phyloP scores from a whole-genome alignment of 257 asterid genomes.

The Cruciata laevipes region DNA sequence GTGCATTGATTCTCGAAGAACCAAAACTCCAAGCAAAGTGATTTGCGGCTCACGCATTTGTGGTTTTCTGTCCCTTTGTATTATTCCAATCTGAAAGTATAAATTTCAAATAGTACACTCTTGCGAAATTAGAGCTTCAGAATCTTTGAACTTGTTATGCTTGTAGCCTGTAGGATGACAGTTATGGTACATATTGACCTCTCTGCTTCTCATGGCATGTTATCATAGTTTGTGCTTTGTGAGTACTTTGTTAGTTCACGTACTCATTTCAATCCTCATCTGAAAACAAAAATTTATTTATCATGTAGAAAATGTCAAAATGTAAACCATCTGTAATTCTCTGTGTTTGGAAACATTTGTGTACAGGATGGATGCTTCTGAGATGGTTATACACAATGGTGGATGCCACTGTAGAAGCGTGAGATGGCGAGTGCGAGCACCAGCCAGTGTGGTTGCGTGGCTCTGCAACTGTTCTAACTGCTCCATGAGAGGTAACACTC shows the following conservation, averaged over 20 bases:
- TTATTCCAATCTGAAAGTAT: neutral
- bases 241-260: neutral
- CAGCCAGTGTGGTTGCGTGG: conserved; percentile 60
- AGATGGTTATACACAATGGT: conserved; percentile 50
- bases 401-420: conserved; percentile 83
- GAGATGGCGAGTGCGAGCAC: conserved; percentile 63
- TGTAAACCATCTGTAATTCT: neutral
- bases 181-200: neutral
- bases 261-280: neutral
- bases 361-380: conserved; percentile 29
- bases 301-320: neutral
- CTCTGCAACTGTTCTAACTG: conserved; percentile 75
- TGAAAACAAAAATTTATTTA: no score
- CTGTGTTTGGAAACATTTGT: neutral
- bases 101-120: neutral
- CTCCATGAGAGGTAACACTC: conserved; percentile 73
- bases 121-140: neutral
- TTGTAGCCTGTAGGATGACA: neutral
- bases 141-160: neutral
- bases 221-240: neutral
- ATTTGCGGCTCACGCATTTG: neutral
- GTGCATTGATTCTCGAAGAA: neutral
- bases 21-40: neutral
- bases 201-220: no score
- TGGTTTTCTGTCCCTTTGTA: neutral